Conservation (phyloP, 148 eudicot species). For the Polygonum aviculare region DNA sequence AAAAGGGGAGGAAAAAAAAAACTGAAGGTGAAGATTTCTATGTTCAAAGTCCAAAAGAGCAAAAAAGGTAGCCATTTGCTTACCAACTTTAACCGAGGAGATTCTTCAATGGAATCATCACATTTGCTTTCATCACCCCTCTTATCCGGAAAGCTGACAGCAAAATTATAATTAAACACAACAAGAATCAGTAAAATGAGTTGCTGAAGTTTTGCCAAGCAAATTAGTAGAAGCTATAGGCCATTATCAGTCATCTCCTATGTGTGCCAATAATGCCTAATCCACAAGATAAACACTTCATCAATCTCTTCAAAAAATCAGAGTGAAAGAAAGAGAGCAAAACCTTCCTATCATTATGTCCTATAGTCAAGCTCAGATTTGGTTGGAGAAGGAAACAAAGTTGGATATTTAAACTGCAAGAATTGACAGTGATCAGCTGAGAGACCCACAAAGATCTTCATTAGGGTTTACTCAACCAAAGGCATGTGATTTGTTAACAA, state of each 20-base stretch:
- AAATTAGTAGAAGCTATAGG: background rate
- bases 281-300: background rate
- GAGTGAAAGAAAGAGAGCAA: background rate
- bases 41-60: background rate
- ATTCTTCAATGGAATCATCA: slow-evolving; percentile 34
- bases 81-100: slow-evolving; percentile 48
- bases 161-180: slow-evolving; percentile 1
- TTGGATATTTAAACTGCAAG: background rate
- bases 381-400: background rate
- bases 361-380: background rate
- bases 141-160: slow-evolving; percentile 51
- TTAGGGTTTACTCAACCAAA: slow-evolving; percentile 4
- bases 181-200: slow-evolving; percentile 1
- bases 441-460: slow-evolving; percentile 7
- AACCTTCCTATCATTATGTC: background rate
- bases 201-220: background rate
- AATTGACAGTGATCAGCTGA: background rate
- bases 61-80: slow-evolving; percentile 9
- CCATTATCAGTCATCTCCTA: slow-evolving; percentile 8
- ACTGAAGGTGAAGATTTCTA: background rate
- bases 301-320: background rate
- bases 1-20: background rate
- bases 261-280: background rate
- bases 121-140: slow-evolving; percentile 31
- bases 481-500: slow-evolving; percentile 4